Evolutionary conservation across 768 basidiomycete species (phyloP), one percentile per base, ranked within the genome.

Genomic region (Phaeotremella skinneri): DNA sequence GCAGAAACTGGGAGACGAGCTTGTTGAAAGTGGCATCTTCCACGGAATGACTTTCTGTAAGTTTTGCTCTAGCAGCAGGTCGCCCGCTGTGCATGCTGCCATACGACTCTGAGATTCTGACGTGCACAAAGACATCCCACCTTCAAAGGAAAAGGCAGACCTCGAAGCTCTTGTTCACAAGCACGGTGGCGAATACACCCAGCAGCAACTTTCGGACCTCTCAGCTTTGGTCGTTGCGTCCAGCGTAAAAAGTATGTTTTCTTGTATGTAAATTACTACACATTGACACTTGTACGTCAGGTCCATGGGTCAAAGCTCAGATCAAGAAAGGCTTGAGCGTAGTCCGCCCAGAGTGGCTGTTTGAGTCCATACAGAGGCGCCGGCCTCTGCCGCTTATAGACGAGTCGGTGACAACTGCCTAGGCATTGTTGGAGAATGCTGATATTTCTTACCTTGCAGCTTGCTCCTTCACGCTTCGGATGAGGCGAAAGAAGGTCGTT

Each of bases 271-370:
- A 16, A 14, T 11, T 9, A 17, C 37, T 9, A 45, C 7, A 7
- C 43, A 45, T 14, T 45, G 43, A 9, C 9, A 39, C 43, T 16
- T 43, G n/a, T 42, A 5, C n/a, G 17, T 52, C 39, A 71, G 67
- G 49, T 62, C 66, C 69, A 3, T 30, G 57, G 20, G 66, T 66
- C 11, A 56, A 57, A 27, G 65, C 86, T 83, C 73, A 75, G 84
- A 85, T 90, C 51, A 81, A 86, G 56, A 89, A 88, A 67, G 86
- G 82, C 2, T 79, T 80, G 0, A 79, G 85, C 55, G 84, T 94
- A 50, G 78, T 94, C 59, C 85, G 82, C 55, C 90, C 93, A 0
- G 78, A 82, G 27, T 98, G 92, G 91, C 80, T 98, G 54, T 70
- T 81, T 34, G 89, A 91, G 69, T 92, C 87, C 23, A 81, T 93